Evolutionary conservation across 2,329 filamentous ascomycete species (phyloP), one percentile per base, ranked within the genome.

Genomic region (Fusarium sp.): DNA sequence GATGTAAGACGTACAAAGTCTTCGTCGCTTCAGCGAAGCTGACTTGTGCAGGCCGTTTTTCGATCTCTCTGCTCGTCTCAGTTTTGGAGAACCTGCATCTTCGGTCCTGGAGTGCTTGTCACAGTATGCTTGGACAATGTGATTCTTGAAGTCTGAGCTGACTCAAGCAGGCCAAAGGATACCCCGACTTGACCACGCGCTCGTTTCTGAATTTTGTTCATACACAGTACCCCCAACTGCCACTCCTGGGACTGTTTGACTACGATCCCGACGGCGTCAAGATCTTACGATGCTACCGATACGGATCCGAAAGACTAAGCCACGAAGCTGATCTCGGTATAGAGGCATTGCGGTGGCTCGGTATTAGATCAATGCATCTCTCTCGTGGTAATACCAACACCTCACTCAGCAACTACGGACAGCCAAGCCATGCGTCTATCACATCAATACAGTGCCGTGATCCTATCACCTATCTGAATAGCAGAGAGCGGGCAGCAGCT

Each of bases 181-280:
- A 94, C 77, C 93, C 94, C 0, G 94, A 96, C 75, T 83, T 96
- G 54, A 87, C 88, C 3, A 94, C 93, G 0, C 86, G 92, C 13
- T 86, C 86, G 22, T 91, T 96, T 60, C 82, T 96, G 3, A 85
- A 86, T 47, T 79, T 85, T 18, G 62, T 94, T 3, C 85, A 88
- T 42, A 79, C 75, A 0, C 81, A 80, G 14, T 83, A 83, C 26
- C 87, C 88, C 0, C 78, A 81, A 1, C 81, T 92, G 28, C 88
- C 89, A 5, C 88, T 94, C 12, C 87, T 89, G 59, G 89, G 87
- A 0, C 83, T 96, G 1, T 87, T 93, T 4, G 94, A 97, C 77
- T 93, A 89, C 67, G 94, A 96, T 75, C 93, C 93, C 0, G 89
- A 96, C 71, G 94, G 94, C 0, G 81, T 96, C 34, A 88, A 88